Percentiles rank a stretch among this genome's conserved stretches.
Evolutionary conservation across 768 basidiomycete genomes (phyloP).

Genomic region (Candolleomyces aberdarensis): DNA sequence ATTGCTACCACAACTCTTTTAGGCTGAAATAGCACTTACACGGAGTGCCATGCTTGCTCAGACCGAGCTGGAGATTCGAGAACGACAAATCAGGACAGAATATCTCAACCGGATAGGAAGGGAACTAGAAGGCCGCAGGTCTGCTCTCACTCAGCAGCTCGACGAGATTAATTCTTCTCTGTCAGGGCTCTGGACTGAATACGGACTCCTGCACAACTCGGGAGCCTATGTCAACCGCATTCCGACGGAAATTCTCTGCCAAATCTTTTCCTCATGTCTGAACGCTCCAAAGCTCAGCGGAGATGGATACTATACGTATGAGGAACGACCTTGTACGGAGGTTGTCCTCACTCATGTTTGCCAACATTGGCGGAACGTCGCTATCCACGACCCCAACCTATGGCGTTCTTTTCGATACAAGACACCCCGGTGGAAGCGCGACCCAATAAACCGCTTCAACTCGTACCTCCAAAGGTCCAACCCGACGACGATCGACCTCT

Average conservation of each 20-base stretch:
- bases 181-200: background rate
- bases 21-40: background rate
- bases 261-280: conserved; percentile 7
- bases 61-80: background rate
- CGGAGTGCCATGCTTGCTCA: background rate
- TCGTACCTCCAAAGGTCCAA: background rate
- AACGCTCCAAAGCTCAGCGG: background rate
- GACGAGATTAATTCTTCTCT: conserved; percentile 1
- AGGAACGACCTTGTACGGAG: background rate
- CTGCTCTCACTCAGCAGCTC: conserved; percentile 3
- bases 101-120: background rate
- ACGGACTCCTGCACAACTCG: conserved; percentile 3
- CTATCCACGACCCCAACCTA: conserved; percentile 20
- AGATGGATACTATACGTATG: conserved; percentile 5
- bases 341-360: conserved; percentile 23
- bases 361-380: conserved; percentile 23
- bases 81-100: conserved; percentile 4
- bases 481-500: conserved; percentile 4
- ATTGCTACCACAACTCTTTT: background rate
- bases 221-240: conserved; percentile 6
- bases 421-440: conserved; percentile 7
- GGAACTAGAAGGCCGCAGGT: background rate
- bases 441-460: conserved; percentile 4
- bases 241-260: conserved; percentile 9
- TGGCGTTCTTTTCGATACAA: conserved; percentile 20